phyloP scores from a whole-genome alignment of 2,329 filamentous ascomycete species.

The Pezicula rhizophila region DNA sequence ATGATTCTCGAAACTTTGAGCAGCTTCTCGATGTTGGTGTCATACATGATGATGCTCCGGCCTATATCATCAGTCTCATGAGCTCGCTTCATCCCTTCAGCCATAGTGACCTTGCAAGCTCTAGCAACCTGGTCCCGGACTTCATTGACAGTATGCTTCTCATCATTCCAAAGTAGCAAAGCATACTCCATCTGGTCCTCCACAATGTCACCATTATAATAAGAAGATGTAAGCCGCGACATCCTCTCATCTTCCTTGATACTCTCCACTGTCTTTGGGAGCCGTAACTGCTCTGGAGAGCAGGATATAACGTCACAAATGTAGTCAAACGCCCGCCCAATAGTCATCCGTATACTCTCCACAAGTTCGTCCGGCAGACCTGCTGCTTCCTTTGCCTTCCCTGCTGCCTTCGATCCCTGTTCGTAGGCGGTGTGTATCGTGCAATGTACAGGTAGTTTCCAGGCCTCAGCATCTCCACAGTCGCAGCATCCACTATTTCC shows the following conservation, averaged over 20 bases:
- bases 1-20: conserved; percentile 77
- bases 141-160: conserved; percentile 93
- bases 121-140: conserved; percentile 85
- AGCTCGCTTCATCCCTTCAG: conserved; percentile 67
- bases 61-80: conserved; percentile 87
- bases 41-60: conserved; percentile 76
- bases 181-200: conserved; percentile 71
- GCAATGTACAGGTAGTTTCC: conserved; percentile 81
- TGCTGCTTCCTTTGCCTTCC: conserved; percentile 54
- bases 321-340: conserved; percentile 82
- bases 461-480: conserved; percentile 92
- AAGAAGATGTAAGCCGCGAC: conserved; percentile 70
- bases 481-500: conserved; percentile 97
- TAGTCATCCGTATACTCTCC: conserved; percentile 75
- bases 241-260: conserved; percentile 76
- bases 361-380: conserved; percentile 69
- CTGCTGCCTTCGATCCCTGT: conserved; percentile 37
- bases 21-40: conserved; percentile 64
- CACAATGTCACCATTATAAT: conserved; percentile 60
- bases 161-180: conserved; percentile 92
- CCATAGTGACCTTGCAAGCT: conserved; percentile 69
- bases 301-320: conserved; percentile 97
- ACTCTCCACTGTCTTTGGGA: conserved; percentile 75
- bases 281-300: conserved; percentile 87
- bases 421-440: conserved; percentile 77